These are phyloP conservation scores for Cystofilobasidium bisporidii DNA, from an alignment of 768 basidiomycete genomes.

Conservation along the genomic window DNA sequence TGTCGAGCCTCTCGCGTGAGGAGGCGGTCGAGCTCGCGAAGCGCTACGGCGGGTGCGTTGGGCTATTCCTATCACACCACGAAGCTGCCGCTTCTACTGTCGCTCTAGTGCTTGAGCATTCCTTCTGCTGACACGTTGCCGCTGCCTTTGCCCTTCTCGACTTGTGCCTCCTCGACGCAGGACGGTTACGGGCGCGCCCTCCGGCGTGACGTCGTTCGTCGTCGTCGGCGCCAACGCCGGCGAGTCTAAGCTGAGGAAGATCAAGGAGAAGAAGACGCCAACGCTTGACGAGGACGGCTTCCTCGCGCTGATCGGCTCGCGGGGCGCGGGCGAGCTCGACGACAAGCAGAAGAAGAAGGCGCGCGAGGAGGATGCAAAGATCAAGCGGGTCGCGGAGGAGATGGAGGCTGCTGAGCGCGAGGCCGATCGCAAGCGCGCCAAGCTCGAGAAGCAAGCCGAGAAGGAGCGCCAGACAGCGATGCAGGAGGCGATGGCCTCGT, in stretches of 20 bases:
- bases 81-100: neutral
- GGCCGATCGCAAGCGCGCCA: slow-evolving; percentile 43
- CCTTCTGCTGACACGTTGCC: neutral
- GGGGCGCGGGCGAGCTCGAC: slow-evolving; percentile 55
- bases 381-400: slow-evolving; percentile 61
- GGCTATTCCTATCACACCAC: neutral
- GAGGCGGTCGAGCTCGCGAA: slow-evolving; percentile 82
- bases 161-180: slow-evolving; percentile 43
- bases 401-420: slow-evolving; percentile 46
- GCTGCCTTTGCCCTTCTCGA: neutral
- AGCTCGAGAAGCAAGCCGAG: slow-evolving; percentile 49
- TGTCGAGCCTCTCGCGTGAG: slow-evolving; percentile 74
- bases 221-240: slow-evolving; percentile 82
- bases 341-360: slow-evolving; percentile 71
- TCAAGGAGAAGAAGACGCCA: slow-evolving; percentile 65
- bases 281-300: slow-evolving; percentile 83
- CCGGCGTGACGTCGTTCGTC: slow-evolving; percentile 79
- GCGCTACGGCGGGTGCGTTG: slow-evolving; percentile 78
- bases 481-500: slow-evolving; percentile 6
- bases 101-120: neutral
- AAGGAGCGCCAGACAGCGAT: slow-evolving; percentile 39
- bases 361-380: slow-evolving; percentile 68
- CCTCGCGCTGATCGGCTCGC: slow-evolving; percentile 65
- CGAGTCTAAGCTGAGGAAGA: slow-evolving; percentile 72
- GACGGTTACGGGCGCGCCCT: slow-evolving; percentile 76